Conservation (phyloP, 139 green algal genomes). For the Desmodesmus armatus region DNA sequence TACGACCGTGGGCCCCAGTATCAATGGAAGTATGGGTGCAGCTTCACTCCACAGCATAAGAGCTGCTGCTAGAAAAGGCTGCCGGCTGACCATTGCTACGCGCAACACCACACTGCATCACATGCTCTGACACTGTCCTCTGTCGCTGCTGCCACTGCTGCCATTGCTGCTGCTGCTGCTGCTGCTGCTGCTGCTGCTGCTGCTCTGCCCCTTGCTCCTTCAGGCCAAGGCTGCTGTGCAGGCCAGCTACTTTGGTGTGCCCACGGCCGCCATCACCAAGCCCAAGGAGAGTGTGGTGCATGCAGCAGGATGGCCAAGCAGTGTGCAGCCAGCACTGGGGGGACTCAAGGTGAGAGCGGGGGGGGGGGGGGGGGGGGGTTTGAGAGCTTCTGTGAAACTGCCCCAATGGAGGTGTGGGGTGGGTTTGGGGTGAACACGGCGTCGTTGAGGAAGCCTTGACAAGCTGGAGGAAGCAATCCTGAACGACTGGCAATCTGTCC, state of each 20-base stretch:
- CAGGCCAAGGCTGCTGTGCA: too few species aligned
- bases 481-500: too few species aligned
- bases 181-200: background rate
- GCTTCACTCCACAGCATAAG: background rate
- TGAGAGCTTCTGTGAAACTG: too few species aligned
- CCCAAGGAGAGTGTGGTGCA: background rate
- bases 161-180: background rate
- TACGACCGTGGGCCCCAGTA: background rate
- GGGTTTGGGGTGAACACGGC: too few species aligned
- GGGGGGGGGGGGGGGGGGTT: too few species aligned
- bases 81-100: background rate
- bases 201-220: background rate
- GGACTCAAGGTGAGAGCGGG: background rate
- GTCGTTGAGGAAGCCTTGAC: too few species aligned
- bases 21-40: background rate
- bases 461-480: too few species aligned
- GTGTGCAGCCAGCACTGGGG: background rate
- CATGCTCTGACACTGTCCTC: background rate
- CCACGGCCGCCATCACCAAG: background rate
- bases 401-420: too few species aligned
- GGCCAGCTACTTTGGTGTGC: conserved; percentile 19
- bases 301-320: background rate
- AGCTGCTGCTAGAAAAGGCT: background rate
- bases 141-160: background rate
- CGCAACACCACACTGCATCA: background rate